Evolutionary conservation across 352 stramenopile genomes (phyloP).

Genomic region (Nothophytophthora sp.): DNA sequence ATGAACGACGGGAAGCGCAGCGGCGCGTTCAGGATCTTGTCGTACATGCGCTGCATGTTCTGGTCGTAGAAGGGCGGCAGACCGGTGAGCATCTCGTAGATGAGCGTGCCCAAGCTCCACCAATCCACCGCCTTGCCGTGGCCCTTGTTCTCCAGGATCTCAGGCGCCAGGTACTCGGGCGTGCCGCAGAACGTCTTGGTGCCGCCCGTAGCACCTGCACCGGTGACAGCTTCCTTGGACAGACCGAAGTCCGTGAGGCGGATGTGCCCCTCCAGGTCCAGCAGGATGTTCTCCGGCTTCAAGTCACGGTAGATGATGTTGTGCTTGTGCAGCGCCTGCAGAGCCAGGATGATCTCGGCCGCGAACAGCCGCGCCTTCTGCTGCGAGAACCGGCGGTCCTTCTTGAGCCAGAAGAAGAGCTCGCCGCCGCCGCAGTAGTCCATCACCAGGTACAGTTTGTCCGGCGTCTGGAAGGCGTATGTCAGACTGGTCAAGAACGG

Average conservation of each 20-base stretch:
- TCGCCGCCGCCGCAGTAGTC: slow-evolving; percentile 95
- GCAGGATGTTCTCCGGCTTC: slow-evolving; percentile 96
- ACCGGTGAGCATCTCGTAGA: slow-evolving; percentile 95
- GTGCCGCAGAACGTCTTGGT: slow-evolving; percentile 94
- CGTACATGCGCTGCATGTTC: slow-evolving; percentile 95
- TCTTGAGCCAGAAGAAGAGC: slow-evolving; percentile 96
- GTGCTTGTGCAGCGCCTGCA: slow-evolving; percentile 92
- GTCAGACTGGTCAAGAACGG: slow-evolving; percentile 89
- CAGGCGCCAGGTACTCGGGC: slow-evolving; percentile 94
- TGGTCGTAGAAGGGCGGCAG: slow-evolving; percentile 94
- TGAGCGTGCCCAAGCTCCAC: slow-evolving; percentile 92
- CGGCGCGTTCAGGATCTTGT: slow-evolving; percentile 93
- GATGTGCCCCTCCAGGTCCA: slow-evolving; percentile 94
- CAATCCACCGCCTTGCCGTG: slow-evolving; percentile 91
- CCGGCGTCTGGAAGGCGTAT: slow-evolving; percentile 90
- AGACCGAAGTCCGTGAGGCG: slow-evolving; percentile 95
- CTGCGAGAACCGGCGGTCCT: slow-evolving; percentile 93
- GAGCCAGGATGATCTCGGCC: slow-evolving; percentile 93
- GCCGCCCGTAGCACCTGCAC: slow-evolving; percentile 72
- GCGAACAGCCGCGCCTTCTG: slow-evolving; percentile 92
- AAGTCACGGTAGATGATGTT: slow-evolving; percentile 98
- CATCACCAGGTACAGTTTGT: slow-evolving; percentile 95
- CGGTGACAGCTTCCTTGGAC: slow-evolving; percentile 92
- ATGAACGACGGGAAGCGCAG: slow-evolving; percentile 92
- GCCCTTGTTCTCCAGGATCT: slow-evolving; percentile 95